Evolutionary conservation across 192 early-diverging fungal species (phyloP), one percentile per base, ranked within the genome.

Genomic region (Coemansia sp.): DNA sequence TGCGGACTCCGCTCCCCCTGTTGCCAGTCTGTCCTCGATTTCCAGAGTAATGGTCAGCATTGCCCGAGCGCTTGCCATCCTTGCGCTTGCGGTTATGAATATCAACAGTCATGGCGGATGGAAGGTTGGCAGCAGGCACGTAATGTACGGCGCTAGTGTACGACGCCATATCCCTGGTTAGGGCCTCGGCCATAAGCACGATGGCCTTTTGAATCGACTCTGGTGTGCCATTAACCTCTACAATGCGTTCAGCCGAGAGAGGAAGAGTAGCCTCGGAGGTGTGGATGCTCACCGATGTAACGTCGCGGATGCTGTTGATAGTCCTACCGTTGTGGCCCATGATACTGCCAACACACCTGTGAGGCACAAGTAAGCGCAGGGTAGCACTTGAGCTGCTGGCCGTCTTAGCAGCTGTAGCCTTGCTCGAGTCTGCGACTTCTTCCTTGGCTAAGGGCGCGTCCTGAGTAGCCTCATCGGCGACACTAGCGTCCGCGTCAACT

Each of bases 341-440:
- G 62, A 84, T 77, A 62, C 78, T 84, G 68, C 82, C 82, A 47
- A 84, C 75, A 65, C 82, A 84, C 64, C 72, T 76, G 71, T 80
- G 78, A 16, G 83, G 83, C 24, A 84, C 83, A 24, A 84, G 75
- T 36, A 84, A 53, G 31, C 83, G 77, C 34, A 84, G 64, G 3
- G 74, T 80, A 11, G 71, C 47, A 6, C 65, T 64, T 38, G 31
- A 39, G 3, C 6, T 62, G 20, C 31, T 60, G 2, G 46, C 44
- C 18, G 41, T 24, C 13, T 39, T 73, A 20, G 18, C 50, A 29
- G 66, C 22, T 3, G 46, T 13, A n/a, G 16, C 18, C 13, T 52
- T 31, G 50, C 18, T 27, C 55, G 15, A 13, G 38, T 8, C 38
- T 15, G 65, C 22, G 22, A 34, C 70, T 12, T 7, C 40, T 18